These are phyloP conservation scores for Tuber brumale DNA, from an alignment of 495 filamentous ascomycete genomes.

Conservation along the genomic window DNA sequence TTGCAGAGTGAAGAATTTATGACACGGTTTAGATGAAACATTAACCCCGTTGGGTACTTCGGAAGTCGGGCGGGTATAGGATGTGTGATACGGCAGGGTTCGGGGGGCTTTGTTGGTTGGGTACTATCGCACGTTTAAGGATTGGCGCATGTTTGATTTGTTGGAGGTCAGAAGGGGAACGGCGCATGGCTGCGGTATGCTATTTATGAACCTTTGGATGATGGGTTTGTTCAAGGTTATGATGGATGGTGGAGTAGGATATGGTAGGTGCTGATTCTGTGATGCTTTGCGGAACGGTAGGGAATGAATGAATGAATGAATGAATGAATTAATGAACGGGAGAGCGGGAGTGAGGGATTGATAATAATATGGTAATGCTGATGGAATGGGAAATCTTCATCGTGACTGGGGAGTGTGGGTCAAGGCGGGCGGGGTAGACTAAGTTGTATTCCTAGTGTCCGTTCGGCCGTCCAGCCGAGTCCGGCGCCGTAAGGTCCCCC, in stretches of 20 bases:
- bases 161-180: not conserved
- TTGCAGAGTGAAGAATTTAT: not conserved
- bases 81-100: not conserved
- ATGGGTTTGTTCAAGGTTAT: not conserved
- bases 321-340: not conserved
- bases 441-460: not conserved
- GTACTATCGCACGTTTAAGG: not conserved
- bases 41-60: not conserved
- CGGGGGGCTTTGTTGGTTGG: not conserved
- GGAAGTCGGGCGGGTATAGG: not conserved
- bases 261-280: not conserved
- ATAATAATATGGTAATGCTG: not conserved
- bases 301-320: not conserved
- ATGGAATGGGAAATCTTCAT: not conserved
- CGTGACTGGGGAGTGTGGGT: not conserved
- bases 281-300: not conserved
- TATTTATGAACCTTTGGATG: not conserved
- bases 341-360: too few relatives aligned
- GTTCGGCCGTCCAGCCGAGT: not conserved
- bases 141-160: not conserved
- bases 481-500: not conserved
- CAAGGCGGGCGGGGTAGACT: not conserved
- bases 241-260: not conserved
- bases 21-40: not conserved
- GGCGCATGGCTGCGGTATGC: not conserved